Conservation (phyloP, 306 rosid species). For the Morella rubra region DNA sequence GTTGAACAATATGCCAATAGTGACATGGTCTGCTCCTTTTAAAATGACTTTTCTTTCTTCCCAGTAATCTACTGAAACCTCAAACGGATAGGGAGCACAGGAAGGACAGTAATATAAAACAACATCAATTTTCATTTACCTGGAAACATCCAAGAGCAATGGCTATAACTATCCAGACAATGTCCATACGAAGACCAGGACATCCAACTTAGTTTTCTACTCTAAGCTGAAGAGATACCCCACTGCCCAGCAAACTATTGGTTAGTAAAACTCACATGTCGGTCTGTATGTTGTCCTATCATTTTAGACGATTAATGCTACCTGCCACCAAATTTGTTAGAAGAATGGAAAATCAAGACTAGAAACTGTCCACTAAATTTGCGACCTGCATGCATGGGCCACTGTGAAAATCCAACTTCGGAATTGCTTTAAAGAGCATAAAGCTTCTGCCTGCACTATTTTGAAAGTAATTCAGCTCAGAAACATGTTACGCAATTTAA, state of each 20-base stretch:
- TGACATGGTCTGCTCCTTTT: background rate
- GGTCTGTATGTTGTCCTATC: no score
- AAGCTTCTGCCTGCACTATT: background rate
- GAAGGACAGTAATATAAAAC: background rate
- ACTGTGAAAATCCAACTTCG: conserved; percentile 13
- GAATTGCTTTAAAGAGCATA: conserved; percentile 20
- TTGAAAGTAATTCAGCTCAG: conserved; percentile 1
- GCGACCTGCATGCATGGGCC: conserved; percentile 15
- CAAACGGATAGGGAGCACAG: background rate
- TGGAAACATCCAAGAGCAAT: background rate
- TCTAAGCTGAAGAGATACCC: background rate
- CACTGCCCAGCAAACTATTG: no score
- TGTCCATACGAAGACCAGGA: background rate
- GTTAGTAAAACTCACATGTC: no score
- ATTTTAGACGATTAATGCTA: no score
- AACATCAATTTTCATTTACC: background rate
- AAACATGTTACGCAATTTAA: background rate
- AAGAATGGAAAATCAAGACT: background rate
- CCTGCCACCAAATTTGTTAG: background rate
- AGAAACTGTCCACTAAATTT: conserved; percentile 12
- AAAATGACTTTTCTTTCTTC: background rate
- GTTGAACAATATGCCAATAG: no score
- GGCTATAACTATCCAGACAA: background rate
- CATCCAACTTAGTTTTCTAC: background rate
- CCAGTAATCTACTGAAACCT: no score